A percentile compares a stretch with the other conserved stretches of the same genome.
These are phyloP conservation scores for Globisporangium heterothallicum DNA, from an alignment of 352 stramenopile genomes.

Conservation along the genomic window DNA sequence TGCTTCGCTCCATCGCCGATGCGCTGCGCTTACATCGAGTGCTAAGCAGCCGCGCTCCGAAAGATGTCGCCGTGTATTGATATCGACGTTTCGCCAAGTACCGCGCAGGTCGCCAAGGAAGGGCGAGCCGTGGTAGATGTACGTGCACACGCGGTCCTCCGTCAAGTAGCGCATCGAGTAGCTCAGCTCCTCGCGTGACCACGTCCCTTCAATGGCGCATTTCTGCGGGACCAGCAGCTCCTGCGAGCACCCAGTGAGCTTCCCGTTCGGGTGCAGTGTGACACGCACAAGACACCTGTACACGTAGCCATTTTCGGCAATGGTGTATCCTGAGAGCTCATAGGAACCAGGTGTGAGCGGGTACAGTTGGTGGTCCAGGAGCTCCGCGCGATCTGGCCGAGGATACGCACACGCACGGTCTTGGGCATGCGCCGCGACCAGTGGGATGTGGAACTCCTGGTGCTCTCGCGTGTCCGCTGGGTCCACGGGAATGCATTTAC, in stretches of 20 bases:
- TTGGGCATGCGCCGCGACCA: neutral
- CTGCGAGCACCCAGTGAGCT: slow-evolving; percentile 35
- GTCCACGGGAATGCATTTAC: slow-evolving; percentile 13
- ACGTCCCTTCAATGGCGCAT: slow-evolving; percentile 39
- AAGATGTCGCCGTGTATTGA: slow-evolving; percentile 10
- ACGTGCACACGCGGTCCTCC: slow-evolving; percentile 41
- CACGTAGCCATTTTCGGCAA: slow-evolving; percentile 49
- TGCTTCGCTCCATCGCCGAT: slow-evolving; percentile 31
- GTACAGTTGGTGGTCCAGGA: slow-evolving; percentile 21
- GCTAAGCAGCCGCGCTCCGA: slow-evolving; percentile 35
- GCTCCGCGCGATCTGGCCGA: slow-evolving; percentile 16
- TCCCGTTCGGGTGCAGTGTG: slow-evolving; percentile 31
- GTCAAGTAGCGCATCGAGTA: slow-evolving; percentile 55
- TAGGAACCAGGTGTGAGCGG: slow-evolving; percentile 52
- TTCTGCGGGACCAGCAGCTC: slow-evolving; percentile 51
- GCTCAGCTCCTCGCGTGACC: slow-evolving; percentile 30
- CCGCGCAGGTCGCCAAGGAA: slow-evolving; percentile 33
- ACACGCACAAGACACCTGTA: slow-evolving; percentile 47
- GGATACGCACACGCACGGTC: neutral
- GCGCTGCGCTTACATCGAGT: slow-evolving; percentile 24
- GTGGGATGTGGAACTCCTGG: slow-evolving; percentile 1
- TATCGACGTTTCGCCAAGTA: slow-evolving; percentile 46
- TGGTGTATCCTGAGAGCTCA: slow-evolving; percentile 44
- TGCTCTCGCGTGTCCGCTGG: neutral
- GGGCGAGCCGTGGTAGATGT: slow-evolving; percentile 43